Evolutionary conservation across 2,329 filamentous ascomycete genomes (phyloP).

Genomic region (Alternaria alternata): DNA sequence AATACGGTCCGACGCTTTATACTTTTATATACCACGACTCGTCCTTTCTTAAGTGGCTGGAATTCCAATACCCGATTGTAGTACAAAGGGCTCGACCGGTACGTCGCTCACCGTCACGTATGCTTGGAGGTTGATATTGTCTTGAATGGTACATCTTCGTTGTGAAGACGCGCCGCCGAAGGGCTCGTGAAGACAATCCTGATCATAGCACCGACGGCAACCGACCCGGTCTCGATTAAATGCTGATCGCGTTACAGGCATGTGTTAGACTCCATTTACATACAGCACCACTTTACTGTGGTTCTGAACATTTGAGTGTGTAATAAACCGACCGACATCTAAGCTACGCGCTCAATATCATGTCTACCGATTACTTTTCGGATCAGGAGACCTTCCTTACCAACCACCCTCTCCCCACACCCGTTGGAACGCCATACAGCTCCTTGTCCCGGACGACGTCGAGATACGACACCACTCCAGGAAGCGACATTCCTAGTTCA

Average conservation of each 20-base stretch:
- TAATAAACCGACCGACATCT: neutral
- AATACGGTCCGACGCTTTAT: slow-evolving; percentile 7
- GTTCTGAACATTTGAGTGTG: slow-evolving; percentile 22
- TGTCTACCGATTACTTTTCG: slow-evolving; percentile 57
- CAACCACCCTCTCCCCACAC: slow-evolving; percentile 69
- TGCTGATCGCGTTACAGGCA: slow-evolving; percentile 32
- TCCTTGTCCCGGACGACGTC: slow-evolving; percentile 70
- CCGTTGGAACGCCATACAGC: slow-evolving; percentile 75
- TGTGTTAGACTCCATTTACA: slow-evolving; percentile 33
- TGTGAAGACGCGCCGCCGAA: neutral
- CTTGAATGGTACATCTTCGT: neutral
- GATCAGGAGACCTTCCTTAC: slow-evolving; percentile 53
- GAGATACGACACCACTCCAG: slow-evolving; percentile 62
- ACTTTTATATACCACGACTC: slow-evolving; percentile 1
- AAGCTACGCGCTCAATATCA: slow-evolving; percentile 18
- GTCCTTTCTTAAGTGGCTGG: neutral
- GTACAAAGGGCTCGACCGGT: slow-evolving; percentile 12
- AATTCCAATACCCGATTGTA: neutral
- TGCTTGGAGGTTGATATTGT: neutral
- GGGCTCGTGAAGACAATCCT: neutral
- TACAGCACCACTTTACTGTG: slow-evolving; percentile 42
- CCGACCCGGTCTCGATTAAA: neutral
- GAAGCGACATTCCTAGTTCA: slow-evolving; percentile 72
- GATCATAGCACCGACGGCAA: neutral
- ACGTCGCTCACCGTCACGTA: slow-evolving; percentile 2